Percentiles rank a stretch among this genome's conserved stretches.
Conservation (phyloP, 345 rosid genomes). For the Isatis tinctoria region DNA sequence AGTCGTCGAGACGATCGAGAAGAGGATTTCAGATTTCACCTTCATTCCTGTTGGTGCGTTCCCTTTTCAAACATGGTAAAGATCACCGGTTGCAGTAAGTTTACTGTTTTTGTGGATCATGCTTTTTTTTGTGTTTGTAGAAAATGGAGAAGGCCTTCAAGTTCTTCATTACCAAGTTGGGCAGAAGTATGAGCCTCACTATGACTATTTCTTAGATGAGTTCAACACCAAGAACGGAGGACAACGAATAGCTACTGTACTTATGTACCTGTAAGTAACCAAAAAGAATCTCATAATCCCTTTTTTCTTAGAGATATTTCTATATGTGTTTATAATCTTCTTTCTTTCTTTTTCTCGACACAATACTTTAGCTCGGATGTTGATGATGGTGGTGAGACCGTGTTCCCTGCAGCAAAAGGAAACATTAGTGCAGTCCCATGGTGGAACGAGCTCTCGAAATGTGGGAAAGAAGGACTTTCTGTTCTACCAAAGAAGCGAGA, state of each 20-base stretch:
- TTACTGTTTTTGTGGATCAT: neutral
- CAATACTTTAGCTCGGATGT: slow-evolving; percentile 70
- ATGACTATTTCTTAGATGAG: slow-evolving; percentile 84
- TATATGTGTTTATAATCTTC: neutral
- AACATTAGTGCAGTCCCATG: slow-evolving; percentile 81
- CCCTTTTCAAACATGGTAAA: neutral
- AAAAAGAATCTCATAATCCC: neutral
- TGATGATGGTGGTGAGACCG: slow-evolving; percentile 98
- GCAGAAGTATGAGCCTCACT: slow-evolving; percentile 95
- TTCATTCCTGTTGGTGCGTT: slow-evolving; percentile 82
- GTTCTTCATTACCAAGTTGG: slow-evolving; percentile 96
- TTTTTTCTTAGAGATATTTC: neutral
- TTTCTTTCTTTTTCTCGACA: neutral
- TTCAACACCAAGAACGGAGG: slow-evolving; percentile 91
- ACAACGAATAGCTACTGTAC: slow-evolving; percentile 91
- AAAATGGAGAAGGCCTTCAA: slow-evolving; percentile 97
- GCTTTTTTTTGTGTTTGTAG: slow-evolving; percentile 35
- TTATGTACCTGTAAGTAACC: slow-evolving; percentile 90
- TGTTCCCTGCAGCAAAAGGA: slow-evolving; percentile 90
- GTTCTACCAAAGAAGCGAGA: slow-evolving; percentile 91
- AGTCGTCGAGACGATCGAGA: slow-evolving; percentile 64
- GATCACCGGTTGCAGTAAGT: neutral
- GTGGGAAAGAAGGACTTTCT: slow-evolving; percentile 86
- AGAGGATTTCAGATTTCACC: slow-evolving; percentile 85
- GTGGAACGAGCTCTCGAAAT: slow-evolving; percentile 88